Percentiles rank a stretch among this genome's conserved stretches.
phyloP scores from a whole-genome alignment of 345 rosid species.

The Microcos paniculata region DNA sequence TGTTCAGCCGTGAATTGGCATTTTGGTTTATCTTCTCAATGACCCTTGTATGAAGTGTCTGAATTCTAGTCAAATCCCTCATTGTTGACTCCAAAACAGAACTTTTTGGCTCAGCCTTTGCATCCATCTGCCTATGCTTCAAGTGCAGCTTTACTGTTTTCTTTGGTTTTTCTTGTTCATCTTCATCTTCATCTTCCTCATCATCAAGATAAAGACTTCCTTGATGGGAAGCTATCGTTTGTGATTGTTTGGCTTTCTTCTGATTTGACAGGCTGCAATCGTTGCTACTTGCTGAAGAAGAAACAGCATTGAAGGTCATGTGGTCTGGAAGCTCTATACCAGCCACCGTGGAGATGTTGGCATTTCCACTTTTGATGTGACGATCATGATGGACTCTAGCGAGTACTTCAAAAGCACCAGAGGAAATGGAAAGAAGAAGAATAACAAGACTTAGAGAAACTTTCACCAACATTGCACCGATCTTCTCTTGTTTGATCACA shows the following conservation, averaged over 20 bases:
- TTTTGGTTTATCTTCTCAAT: constrained; percentile 80
- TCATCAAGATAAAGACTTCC: constrained; percentile 10
- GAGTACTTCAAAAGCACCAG: constrained; percentile 33
- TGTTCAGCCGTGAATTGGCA: constrained; percentile 41
- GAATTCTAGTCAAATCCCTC: constrained; percentile 72
- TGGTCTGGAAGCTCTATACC: constrained; percentile 64
- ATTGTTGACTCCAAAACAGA: constrained; percentile 49
- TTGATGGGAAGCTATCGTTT: background rate
- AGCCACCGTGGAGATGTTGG: constrained; percentile 50
- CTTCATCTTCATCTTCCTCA: constrained; percentile 15
- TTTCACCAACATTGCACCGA: constrained; percentile 52
- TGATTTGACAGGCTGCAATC: constrained; percentile 56
- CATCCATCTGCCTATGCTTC: constrained; percentile 43
- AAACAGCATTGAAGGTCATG: constrained; percentile 70
- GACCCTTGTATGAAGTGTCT: constrained; percentile 59
- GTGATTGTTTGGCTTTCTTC: constrained; percentile 28
- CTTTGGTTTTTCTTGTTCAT: constrained; percentile 12
- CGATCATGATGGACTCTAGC: constrained; percentile 33
- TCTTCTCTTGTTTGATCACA: constrained; percentile 17
- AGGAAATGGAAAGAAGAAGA: constrained; percentile 35
- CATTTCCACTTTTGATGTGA: constrained; percentile 17
- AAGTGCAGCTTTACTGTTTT: constrained; percentile 62
- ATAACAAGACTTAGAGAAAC: constrained; percentile 27
- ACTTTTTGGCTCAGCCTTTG: constrained; percentile 30
- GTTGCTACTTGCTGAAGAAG: constrained; percentile 49